phyloP scores from a whole-genome alignment of 2,329 filamentous ascomycete genomes.

The Verticillium isaacii region DNA sequence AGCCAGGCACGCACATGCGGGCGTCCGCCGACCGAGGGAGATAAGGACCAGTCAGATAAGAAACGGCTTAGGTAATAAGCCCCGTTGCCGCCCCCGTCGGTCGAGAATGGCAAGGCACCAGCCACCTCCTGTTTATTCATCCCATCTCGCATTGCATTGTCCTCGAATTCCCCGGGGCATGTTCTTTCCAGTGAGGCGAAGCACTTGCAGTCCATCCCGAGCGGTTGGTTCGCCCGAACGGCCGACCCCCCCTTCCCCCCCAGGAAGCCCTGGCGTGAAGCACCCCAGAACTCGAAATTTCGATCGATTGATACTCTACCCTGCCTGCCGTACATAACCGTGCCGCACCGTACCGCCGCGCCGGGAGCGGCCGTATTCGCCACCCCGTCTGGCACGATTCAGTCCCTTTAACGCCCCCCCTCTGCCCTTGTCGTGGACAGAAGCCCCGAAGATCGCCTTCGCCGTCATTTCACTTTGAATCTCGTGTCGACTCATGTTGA shows the following conservation, averaged over 20 bases:
- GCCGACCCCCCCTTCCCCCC: not conserved
- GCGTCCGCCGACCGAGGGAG: too few relatives aligned
- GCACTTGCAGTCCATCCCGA: not conserved
- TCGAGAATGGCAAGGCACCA: not conserved
- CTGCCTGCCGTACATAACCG: not conserved
- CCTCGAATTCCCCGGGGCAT: too few relatives aligned
- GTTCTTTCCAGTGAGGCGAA: not conserved
- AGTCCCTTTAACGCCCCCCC: too few relatives aligned
- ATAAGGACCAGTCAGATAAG: too few relatives aligned
- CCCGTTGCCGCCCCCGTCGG: too few relatives aligned
- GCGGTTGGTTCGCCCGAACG: not conserved
- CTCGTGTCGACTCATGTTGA: too few relatives aligned
- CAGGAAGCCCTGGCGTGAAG: not conserved
- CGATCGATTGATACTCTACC: not conserved
- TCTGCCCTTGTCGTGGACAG: too few relatives aligned
- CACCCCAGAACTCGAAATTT: not conserved
- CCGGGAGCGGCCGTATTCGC: not conserved
- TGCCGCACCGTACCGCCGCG: not conserved
- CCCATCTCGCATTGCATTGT: not conserved
- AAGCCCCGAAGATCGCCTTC: too few relatives aligned
- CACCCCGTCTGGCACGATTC: too few relatives aligned
- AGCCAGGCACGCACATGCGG: too few relatives aligned
- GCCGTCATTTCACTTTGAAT: too few relatives aligned
- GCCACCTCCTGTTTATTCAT: not conserved
- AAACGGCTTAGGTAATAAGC: too few relatives aligned